A percentile compares a stretch with the other conserved stretches of the same genome.
Conservation (phyloP, 2,329 filamentous ascomycete genomes). For the Allantophomopsis cytisporea region DNA sequence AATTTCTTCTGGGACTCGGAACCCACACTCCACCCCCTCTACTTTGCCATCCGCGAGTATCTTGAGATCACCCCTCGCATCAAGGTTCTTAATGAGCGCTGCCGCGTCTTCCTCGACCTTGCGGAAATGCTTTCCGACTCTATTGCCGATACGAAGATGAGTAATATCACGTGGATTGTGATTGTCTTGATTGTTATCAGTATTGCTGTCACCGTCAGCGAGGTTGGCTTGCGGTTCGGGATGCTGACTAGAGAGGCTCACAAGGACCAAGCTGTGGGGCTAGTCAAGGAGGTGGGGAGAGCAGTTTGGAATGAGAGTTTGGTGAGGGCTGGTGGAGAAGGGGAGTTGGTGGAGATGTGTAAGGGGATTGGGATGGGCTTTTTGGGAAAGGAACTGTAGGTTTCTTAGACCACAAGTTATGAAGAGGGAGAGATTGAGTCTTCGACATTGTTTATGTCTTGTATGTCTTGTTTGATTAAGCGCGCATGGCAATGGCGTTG, state of each 20-base stretch:
- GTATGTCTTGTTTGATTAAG: too few relatives aligned
- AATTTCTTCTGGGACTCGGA: slow-evolving; percentile 99
- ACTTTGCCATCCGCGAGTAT: slow-evolving; percentile 89
- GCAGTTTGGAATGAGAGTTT: background rate
- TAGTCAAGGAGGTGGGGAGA: too few relatives aligned
- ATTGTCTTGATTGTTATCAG: slow-evolving; percentile 86
- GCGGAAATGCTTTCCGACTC: slow-evolving; percentile 89
- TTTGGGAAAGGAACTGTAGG: too few relatives aligned
- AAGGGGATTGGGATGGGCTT: background rate
- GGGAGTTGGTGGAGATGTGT: background rate
- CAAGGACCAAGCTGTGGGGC: slow-evolving; percentile 1
- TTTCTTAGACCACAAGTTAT: too few relatives aligned
- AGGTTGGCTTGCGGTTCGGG: slow-evolving; percentile 76
- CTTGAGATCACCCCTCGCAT: slow-evolving; percentile 94
- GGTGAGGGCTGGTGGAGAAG: background rate
- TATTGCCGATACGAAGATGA: slow-evolving; percentile 92
- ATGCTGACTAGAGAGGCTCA: slow-evolving; percentile 38
- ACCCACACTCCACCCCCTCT: slow-evolving; percentile 86
- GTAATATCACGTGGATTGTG: slow-evolving; percentile 92
- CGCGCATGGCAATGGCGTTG: too few relatives aligned
- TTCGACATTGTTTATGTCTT: too few relatives aligned
- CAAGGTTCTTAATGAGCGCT: slow-evolving; percentile 93
- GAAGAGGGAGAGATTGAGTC: too few relatives aligned
- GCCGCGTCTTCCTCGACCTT: slow-evolving; percentile 82
- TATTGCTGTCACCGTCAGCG: slow-evolving; percentile 80